These are phyloP conservation scores for Candida nanaspora DNA, from an alignment of 805 yeast species.

Conservation along the genomic window DNA sequence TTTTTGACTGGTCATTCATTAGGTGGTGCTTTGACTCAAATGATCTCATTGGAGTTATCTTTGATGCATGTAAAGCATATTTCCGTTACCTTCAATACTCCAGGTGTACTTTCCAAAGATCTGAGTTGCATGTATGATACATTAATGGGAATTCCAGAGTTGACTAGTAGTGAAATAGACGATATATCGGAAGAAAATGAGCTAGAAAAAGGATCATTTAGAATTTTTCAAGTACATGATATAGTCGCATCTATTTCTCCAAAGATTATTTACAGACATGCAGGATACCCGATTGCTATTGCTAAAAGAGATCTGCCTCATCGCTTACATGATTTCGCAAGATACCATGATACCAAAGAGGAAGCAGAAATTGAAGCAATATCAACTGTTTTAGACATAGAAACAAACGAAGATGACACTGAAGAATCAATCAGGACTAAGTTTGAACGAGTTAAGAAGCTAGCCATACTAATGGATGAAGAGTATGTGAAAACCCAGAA, in stretches of 20 bases:
- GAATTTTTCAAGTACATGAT: slow-evolving; percentile 11
- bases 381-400: neutral
- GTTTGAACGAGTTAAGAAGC: too few relatives aligned
- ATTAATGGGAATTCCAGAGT: neutral
- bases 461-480: too few relatives aligned
- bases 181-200: neutral
- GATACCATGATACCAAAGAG: neutral
- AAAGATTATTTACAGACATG: slow-evolving; percentile 9
- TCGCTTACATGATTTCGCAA: neutral
- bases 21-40: slow-evolving; percentile 57
- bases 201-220: slow-evolving; percentile 3
- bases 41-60: slow-evolving; percentile 56
- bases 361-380: neutral
- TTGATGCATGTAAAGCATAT: slow-evolving; percentile 33
- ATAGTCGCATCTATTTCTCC: slow-evolving; percentile 14
- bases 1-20: slow-evolving; percentile 41
- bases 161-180: neutral
- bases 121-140: slow-evolving; percentile 6
- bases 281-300: slow-evolving; percentile 8
- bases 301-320: slow-evolving; percentile 11
- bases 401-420: neutral
- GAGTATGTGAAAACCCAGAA: too few relatives aligned
- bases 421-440: too few relatives aligned
- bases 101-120: slow-evolving; percentile 12
- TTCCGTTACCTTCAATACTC: slow-evolving; percentile 11